Base-by-base conservation (phyloP, 2,329 filamentous ascomycete species). In the Neurospora sp. region DNA sequence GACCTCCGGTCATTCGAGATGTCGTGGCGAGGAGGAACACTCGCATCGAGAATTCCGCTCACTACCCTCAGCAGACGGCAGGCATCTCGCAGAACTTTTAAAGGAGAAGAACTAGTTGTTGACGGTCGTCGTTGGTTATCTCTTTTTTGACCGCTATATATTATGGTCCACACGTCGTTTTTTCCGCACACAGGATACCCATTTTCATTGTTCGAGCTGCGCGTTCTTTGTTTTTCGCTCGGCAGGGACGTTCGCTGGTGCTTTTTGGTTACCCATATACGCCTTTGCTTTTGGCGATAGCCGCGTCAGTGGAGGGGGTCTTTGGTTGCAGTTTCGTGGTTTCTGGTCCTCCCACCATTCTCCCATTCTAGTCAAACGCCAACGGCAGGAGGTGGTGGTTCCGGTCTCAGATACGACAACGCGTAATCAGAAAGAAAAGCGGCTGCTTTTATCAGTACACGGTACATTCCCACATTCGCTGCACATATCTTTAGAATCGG, bases 81-180 rank as follows among this genome's bases (percentile, higher is more conserved):
- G 96, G 96, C 71, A 97, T 99, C 76, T 92, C 96, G 39, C 96
- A 98, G 81, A 99, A 99, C 81, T 99, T 99, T 77, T 98, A 87
- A 79, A 66, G 4, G 3, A 36, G 3, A 28, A 36, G 23, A 33
- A 28, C 13, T 62, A 62, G 52, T 62, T 62, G 15, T 62, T 36
- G 52, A 62, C 15, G 23, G 28, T 36, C 23, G 52, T 62, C 52
- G 52, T 33, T 62, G 28, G 52, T 62, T 62, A 62, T 62, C 52
- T 62, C 52, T 62, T 36, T 33, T 62, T 62, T 13, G 52, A 62
- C 28, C 52, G 52, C 52, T 62, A 33, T 62, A 62, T 62, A 62
- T 62, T 3, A 62, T 17, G 52, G 52, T 62, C 13, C 28, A 62
- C 52, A 33, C 52, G 52, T 62, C 23, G 15, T 42, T 62, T 62